Evolutionary conservation across 257 asterid genomes (phyloP), one percentile per base, ranked within the genome.

Genomic region (Handroanthus guayacan): DNA sequence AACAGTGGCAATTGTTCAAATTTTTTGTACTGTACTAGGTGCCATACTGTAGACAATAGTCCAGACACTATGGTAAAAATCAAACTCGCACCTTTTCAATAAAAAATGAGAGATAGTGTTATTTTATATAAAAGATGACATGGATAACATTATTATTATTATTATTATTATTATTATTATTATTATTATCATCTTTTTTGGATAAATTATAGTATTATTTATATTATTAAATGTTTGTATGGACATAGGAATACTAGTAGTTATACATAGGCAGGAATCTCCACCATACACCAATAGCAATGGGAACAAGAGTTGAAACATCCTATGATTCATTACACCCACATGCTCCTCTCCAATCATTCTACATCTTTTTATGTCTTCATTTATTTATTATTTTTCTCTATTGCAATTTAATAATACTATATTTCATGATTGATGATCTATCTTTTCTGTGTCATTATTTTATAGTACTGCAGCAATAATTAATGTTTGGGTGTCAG

Each of bases 321-420:
- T 60, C 66, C 79, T 78, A 79, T 82, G 69, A 79, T 39, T 39
- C 44, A 39, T 75, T 79, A 77, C 79, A 78, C 77, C 76, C 83
- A 82, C 86, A 79, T 82, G 83, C 67, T 58, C 41, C 75, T 48
- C 78, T 62, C 81, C 81, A 75, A 78, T 79, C 81, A 79, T 75
- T 69, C 76, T 78, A 54, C 70, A 14, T 75, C 51, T 65, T 78
- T 70, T 38, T 47, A 66, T 52, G n/a, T n/a, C 56, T 66, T 17
- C 17, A 18, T 67, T 31, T 20, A 5, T 31, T 17, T 77, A 3
- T 6, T 50, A 45, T 57, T 31, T 61, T 54, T 37, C 39, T 47
- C 57, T 41, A 25, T 48, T 38, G 3, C 4, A 9, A 31, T 70
- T 56, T 70, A 61, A 71, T 62, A 71, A 37, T 57, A 50, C 67